Evolutionary conservation across 2,329 filamentous ascomycete species (phyloP), one percentile per base, ranked within the genome.

Genomic region (Amauroascus verrucosus): DNA sequence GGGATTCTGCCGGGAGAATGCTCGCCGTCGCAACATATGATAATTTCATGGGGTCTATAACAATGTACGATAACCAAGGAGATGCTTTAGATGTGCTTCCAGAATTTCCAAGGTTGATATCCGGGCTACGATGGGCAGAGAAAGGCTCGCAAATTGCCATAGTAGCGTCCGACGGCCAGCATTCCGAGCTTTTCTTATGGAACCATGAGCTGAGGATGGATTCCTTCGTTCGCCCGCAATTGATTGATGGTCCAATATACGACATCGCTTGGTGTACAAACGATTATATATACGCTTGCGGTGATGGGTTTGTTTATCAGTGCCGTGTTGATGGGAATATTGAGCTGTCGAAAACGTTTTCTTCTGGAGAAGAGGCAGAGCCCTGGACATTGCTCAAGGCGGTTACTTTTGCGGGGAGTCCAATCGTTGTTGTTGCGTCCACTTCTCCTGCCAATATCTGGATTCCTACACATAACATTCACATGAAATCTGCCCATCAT

Each of bases 21-120:
- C 60, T 76, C 46, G 74, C 73, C 22, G 69, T 76, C 16, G 73
- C 74, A 14, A 74, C 72, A 20, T 73, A 69, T 54, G 67, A 65
- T 50, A 67, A 73, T 48, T 63, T 67, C 57, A 64, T 68, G 33
- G 72, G 71, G 14, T 65, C 70, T 13, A 69, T 76, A 54, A 66
- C 66, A 55, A 72, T 72, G 63, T 76, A 70, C 58, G 68, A 74
- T 41, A 64, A 68, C 13, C 62, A 69, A 28, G 73, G 73, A 24
- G 66, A 70, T 30, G 68, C 67, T 6, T 62, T 73, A 13, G 73
- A 75, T 55, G 58, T 71, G n/a, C 61, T 76, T 9, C 71, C 73
- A 1, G 71, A 72, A 40, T 67, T 72, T 6, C 71, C 72, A 28
- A 65, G 68, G 32, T 68, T 72, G 60, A 69, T 75, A 38, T 72